A percentile compares a stretch with the other conserved stretches of the same genome.
phyloP scores from a whole-genome alignment of 768 basidiomycete genomes.

The Cystobasidium tubakii region DNA sequence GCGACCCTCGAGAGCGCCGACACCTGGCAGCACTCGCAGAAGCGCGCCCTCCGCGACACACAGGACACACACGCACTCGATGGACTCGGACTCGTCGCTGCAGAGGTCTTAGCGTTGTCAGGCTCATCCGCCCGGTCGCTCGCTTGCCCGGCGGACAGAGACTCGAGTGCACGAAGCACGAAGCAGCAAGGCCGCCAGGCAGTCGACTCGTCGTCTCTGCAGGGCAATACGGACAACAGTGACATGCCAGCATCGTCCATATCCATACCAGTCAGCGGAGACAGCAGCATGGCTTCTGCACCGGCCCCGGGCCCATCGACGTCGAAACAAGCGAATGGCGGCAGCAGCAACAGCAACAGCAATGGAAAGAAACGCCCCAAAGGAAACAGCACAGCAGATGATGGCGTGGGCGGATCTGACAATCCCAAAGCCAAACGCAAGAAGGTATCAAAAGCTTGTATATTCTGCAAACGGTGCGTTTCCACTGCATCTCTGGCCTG shows the following conservation, averaged over 20 bases:
- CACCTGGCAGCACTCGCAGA: no score
- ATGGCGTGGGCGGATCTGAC: neutral
- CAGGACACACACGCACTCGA: no score
- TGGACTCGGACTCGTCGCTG: no score
- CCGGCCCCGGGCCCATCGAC: neutral
- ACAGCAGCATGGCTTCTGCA: neutral
- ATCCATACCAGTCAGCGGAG: no score
- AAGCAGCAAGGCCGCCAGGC: neutral
- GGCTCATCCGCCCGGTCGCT: neutral
- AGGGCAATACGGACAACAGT: neutral
- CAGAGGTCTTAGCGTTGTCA: neutral
- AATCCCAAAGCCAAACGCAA: conserved; percentile 8
- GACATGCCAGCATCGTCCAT: neutral
- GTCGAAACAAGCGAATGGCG: conserved; percentile 5
- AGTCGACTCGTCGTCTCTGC: neutral
- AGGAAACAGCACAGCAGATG: conserved; percentile 1
- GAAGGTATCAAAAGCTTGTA: conserved; percentile 45
- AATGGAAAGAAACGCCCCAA: neutral
- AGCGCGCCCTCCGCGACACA: neutral
- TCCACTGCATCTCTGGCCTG: neutral
- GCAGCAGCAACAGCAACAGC: neutral
- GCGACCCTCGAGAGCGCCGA: no score
- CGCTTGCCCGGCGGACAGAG: neutral
- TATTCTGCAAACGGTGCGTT: conserved; percentile 41
- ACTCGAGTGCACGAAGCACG: neutral